Percentiles rank a stretch among this genome's conserved stretches.
These are phyloP conservation scores for Acanthamoeba castellanii DNA, from an alignment of 208 protist genomes.

Conservation along the genomic window DNA sequence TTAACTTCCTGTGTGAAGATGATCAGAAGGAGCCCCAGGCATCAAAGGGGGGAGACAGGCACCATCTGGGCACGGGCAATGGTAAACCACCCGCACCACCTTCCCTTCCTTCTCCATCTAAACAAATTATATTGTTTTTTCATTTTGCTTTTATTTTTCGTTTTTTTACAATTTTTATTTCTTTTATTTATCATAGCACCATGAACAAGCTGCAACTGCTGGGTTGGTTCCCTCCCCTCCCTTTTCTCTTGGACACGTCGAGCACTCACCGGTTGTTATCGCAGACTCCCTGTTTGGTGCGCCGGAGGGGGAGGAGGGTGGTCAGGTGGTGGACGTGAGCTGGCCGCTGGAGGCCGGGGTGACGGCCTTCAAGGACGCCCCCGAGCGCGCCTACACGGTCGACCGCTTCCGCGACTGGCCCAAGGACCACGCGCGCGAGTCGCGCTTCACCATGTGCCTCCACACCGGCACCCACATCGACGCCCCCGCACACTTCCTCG, in stretches of 20 bases:
- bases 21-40: too few relatives aligned
- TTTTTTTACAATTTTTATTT: background rate
- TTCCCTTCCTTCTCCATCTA: background rate
- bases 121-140: background rate
- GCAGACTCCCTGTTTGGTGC: background rate
- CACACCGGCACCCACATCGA: constrained; percentile 58
- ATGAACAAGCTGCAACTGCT: background rate
- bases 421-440: constrained; percentile 55
- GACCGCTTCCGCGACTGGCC: constrained; percentile 18
- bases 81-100: background rate
- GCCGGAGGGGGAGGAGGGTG: background rate
- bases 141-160: background rate
- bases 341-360: constrained; percentile 35
- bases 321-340: constrained; percentile 8
- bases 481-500: constrained; percentile 44
- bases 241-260: too few relatives aligned
- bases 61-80: constrained; percentile 51
- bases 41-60: background rate
- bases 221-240: background rate
- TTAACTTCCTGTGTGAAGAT: too few relatives aligned
- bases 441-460: constrained; percentile 40
- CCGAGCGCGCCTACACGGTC: background rate
- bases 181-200: background rate
- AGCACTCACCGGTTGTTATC: background rate
- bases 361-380: constrained; percentile 52